These are phyloP conservation scores for Bryoglossum gracile DNA, from an alignment of 495 filamentous ascomycete genomes.

Conservation along the genomic window DNA sequence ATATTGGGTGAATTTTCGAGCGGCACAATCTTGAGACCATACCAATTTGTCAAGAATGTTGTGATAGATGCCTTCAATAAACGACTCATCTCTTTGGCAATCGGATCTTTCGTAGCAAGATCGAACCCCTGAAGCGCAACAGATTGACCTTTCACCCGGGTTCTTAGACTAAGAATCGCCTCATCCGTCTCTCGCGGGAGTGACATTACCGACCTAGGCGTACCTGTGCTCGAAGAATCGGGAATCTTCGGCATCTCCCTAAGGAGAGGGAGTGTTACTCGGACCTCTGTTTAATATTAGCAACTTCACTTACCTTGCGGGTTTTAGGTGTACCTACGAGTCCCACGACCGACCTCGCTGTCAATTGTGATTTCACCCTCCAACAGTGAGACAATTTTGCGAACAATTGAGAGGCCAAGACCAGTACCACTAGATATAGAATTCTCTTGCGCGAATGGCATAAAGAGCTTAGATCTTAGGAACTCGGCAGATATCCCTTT, in stretches of 20 bases:
- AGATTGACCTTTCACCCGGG: constrained; percentile 11
- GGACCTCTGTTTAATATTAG: constrained; percentile 13
- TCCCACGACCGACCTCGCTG: constrained; percentile 23
- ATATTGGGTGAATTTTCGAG: constrained; percentile 10
- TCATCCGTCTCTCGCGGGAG: constrained; percentile 15
- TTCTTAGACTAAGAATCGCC: constrained; percentile 11
- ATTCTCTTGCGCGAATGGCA: constrained; percentile 68
- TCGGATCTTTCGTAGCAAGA: constrained; percentile 9
- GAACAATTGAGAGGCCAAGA: constrained; percentile 61
- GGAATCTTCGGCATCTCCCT: constrained; percentile 16
- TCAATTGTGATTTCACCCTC: constrained; percentile 53
- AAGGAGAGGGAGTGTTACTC: constrained; percentile 20
- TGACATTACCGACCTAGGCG: constrained; percentile 8
- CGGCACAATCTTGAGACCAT: constrained; percentile 18
- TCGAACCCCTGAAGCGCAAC: constrained; percentile 23
- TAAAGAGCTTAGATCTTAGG: constrained; percentile 57
- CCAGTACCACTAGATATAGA: constrained; percentile 60
- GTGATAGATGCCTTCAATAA: constrained; percentile 16
- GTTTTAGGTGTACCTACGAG: constrained; percentile 7
- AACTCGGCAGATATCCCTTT: constrained; percentile 61
- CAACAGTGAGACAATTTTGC: constrained; percentile 54
- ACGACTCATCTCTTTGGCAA: constrained; percentile 7
- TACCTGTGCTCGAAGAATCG: constrained; percentile 8
- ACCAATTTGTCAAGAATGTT: constrained; percentile 23
- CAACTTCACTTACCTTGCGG: not conserved